Conservation (phyloP, 257 asterid genomes). For the Ballota nigra region DNA sequence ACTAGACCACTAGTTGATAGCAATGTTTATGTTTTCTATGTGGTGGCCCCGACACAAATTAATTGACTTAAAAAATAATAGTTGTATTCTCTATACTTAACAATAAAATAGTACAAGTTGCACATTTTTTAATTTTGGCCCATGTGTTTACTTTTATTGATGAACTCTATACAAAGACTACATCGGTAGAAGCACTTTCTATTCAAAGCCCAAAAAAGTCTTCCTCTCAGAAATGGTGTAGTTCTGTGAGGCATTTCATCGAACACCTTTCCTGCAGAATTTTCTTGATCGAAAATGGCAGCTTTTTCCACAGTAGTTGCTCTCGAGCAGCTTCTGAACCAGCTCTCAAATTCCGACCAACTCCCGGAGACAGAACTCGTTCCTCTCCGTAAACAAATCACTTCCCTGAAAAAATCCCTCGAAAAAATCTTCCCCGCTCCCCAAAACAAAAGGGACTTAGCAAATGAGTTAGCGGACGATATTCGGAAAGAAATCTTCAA, state of each 20-base stretch:
- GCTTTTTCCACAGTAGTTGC: constrained; percentile 32
- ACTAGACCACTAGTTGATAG: background rate
- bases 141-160: background rate
- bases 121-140: background rate
- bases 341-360: background rate
- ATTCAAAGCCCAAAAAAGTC: background rate
- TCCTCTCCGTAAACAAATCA: background rate
- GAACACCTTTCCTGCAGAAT: background rate
- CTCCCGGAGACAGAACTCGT: background rate
- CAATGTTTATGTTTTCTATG: background rate
- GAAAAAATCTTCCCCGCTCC: constrained; percentile 5
- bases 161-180: background rate
- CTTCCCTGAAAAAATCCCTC: constrained; percentile 7
- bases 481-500: constrained; percentile 5
- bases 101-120: background rate
- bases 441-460: background rate
- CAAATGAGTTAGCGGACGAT: background rate
- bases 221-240: background rate
- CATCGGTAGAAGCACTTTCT: background rate
- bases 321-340: constrained; percentile 18
- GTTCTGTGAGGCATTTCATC: background rate
- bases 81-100: background rate
- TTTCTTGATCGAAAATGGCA: constrained; percentile 25
- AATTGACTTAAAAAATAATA: background rate
- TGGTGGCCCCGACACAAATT: background rate